These are phyloP conservation scores for Trichoderma reesei DNA, from an alignment of 495 filamentous ascomycete genomes.

Conservation along the genomic window DNA sequence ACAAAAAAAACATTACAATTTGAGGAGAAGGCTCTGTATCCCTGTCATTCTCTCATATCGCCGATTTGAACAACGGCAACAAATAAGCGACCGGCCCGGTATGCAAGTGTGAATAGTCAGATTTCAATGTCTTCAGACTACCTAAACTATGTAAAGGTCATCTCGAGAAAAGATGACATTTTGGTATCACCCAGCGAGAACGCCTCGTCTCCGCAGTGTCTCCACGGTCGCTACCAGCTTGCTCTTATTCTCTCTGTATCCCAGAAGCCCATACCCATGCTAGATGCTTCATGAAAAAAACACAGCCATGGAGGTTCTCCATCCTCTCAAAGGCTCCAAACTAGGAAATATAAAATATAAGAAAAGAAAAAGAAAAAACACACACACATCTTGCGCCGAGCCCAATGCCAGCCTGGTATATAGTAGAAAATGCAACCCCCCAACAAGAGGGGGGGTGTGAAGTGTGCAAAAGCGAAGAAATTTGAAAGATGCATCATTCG, in stretches of 20 bases:
- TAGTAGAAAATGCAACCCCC: too few species aligned
- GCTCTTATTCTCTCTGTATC: neutral
- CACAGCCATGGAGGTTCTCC: neutral
- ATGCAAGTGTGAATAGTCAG: too few species aligned
- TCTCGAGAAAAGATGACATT: neutral
- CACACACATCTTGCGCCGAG: neutral
- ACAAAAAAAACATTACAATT: too few species aligned
- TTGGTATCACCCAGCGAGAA: neutral
- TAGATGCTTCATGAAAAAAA: conserved; percentile 1
- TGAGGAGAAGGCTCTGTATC: too few species aligned
- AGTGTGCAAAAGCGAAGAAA: neutral
- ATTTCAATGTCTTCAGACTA: too few species aligned
- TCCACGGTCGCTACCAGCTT: neutral
- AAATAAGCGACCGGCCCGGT: too few species aligned
- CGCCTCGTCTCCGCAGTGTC: neutral
- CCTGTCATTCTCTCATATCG: too few species aligned
- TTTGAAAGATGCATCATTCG: neutral
- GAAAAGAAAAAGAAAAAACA: neutral
- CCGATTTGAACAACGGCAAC: too few species aligned
- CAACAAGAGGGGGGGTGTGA: neutral
- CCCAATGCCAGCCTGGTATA: conserved; percentile 9
- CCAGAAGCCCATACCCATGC: neutral
- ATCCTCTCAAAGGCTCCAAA: neutral
- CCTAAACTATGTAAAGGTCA: neutral
- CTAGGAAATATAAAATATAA: neutral